Evolutionary conservation across 805 yeast species (phyloP).

Genomic region (Wickerhamiella australiensis): DNA sequence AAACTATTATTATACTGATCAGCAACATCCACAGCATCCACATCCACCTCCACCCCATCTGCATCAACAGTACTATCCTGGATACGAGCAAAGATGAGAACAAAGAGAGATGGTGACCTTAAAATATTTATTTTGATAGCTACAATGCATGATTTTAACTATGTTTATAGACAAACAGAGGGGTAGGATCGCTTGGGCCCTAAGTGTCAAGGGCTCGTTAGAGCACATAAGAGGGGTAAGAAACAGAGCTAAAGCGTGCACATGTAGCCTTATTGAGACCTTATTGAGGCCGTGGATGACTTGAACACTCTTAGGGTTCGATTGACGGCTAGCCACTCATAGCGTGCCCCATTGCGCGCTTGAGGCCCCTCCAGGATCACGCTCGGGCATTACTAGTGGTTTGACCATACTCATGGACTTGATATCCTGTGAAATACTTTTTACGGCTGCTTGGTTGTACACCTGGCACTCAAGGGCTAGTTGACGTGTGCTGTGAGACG

Average conservation of each 20-base stretch:
- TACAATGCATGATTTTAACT: too few relatives aligned
- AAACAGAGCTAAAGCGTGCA: too few relatives aligned
- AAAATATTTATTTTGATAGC: slow-evolving; percentile 7
- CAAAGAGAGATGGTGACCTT: too few relatives aligned
- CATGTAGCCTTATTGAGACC: too few relatives aligned
- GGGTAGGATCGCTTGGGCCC: neutral
- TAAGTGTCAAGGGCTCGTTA: too few relatives aligned
- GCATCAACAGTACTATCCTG: neutral
- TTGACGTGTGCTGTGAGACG: neutral
- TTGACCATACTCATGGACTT: neutral
- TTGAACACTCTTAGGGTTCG: too few relatives aligned
- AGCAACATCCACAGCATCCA: slow-evolving; percentile 3
- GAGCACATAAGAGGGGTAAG: too few relatives aligned
- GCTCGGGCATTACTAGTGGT: neutral
- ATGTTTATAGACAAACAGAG: too few relatives aligned
- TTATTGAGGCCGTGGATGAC: too few relatives aligned
- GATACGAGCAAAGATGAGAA: slow-evolving; percentile 1
- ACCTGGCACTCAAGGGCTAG: neutral
- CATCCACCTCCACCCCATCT: neutral
- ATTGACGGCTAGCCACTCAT: too few relatives aligned
- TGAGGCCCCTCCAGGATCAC: too few relatives aligned
- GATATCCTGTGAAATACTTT: neutral
- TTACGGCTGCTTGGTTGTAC: neutral
- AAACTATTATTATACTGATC: neutral
- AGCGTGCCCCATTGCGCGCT: too few relatives aligned